A percentile compares a stretch with the other conserved stretches of the same genome.
Conservation (phyloP, 2,329 filamentous ascomycete genomes). For the Stenocarpella maydis region DNA sequence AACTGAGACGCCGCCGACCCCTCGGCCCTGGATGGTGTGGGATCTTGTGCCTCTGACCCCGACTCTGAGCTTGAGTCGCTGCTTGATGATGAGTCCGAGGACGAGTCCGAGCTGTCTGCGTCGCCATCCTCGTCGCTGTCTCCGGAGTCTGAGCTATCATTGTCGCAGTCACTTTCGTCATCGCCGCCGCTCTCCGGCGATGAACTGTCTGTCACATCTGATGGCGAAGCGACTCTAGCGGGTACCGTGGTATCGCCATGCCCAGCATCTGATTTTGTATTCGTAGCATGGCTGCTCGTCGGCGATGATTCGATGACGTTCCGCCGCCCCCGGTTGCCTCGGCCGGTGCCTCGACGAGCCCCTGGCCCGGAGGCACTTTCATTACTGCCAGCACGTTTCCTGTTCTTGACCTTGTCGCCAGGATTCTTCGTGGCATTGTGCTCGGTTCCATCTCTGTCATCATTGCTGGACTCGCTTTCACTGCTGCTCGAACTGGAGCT, state of each 20-base stretch:
- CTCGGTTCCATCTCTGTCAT: neutral
- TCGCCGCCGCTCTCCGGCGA: conserved; percentile 26
- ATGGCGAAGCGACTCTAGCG: conserved; percentile 31
- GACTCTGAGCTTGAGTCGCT: conserved; percentile 48
- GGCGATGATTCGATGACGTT: conserved; percentile 14
- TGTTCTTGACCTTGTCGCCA: neutral
- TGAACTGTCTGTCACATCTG: conserved; percentile 33
- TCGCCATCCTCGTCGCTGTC: conserved; percentile 29
- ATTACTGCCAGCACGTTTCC: conserved; percentile 3
- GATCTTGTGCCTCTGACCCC: conserved; percentile 46
- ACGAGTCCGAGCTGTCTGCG: conserved; percentile 17
- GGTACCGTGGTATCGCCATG: conserved; percentile 26
- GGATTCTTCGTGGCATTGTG: neutral
- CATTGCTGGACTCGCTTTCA: conserved; percentile 1
- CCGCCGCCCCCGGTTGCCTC: neutral
- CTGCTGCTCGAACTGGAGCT: conserved; percentile 22
- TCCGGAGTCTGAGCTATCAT: conserved; percentile 10
- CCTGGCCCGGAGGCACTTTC: conserved; percentile 9
- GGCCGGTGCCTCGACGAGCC: neutral
- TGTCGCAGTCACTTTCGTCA: conserved; percentile 18
- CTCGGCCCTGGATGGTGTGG: conserved; percentile 36
- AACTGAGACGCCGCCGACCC: neutral
- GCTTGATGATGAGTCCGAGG: conserved; percentile 42
- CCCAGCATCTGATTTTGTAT: neutral
- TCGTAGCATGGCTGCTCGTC: neutral